Evolutionary conservation across 2,329 filamentous ascomycete genomes (phyloP).

Genomic region (Xylaria sp.): DNA sequence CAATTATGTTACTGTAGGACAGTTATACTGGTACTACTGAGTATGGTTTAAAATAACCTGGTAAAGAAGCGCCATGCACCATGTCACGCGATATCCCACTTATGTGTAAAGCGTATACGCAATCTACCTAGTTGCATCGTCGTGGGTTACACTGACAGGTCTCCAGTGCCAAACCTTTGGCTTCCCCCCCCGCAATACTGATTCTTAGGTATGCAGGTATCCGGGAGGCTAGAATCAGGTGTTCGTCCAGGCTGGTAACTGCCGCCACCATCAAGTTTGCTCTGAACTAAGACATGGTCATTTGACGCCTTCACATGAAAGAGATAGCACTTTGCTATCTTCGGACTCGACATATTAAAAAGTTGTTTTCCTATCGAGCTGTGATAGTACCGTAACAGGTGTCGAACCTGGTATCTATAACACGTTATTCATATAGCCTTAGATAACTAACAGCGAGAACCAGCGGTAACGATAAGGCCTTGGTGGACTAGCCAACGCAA

Average conservation of each 20-base stretch:
- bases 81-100: slow-evolving; percentile 12
- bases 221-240: slow-evolving; percentile 10
- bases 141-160: slow-evolving; percentile 22
- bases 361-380: slow-evolving; percentile 4
- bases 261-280: neutral
- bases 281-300: slow-evolving; percentile 21
- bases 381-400: slow-evolving; percentile 3
- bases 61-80: neutral
- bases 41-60: neutral
- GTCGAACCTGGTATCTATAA: slow-evolving; percentile 16
- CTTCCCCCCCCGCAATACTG: slow-evolving; percentile 3
- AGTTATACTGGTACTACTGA: neutral
- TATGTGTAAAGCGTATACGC: slow-evolving; percentile 1
- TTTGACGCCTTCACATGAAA: slow-evolving; percentile 33
- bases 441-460: neutral
- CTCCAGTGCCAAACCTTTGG: slow-evolving; percentile 1
- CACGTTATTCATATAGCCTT: slow-evolving; percentile 9
- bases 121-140: neutral
- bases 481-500: neutral
- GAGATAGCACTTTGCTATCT: slow-evolving; percentile 17
- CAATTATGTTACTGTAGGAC: slow-evolving; percentile 9
- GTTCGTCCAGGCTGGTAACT: slow-evolving; percentile 2
- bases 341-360: slow-evolving; percentile 24
- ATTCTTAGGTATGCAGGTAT: slow-evolving; percentile 15
- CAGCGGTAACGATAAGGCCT: slow-evolving; percentile 7